Evolutionary conservation across 257 asterid genomes (phyloP), one percentile per base, ranked within the genome.

Genomic region (Hygrophila difformis): DNA sequence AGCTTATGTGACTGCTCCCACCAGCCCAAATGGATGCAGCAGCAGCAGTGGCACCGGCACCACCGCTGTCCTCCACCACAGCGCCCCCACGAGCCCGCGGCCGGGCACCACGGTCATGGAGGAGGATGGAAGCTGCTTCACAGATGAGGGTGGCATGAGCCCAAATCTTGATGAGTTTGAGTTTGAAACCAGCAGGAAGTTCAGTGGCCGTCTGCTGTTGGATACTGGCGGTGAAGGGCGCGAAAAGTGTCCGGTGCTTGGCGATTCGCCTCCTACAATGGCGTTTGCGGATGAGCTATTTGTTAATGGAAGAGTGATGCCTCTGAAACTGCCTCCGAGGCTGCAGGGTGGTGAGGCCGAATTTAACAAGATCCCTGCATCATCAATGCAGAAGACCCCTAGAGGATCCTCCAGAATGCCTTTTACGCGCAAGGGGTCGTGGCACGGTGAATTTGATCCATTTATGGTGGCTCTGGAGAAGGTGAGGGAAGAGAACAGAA

Each of bases 251-350:
- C 61, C 53, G 35, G 75, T 63, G 39, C 63, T 69, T 4, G 60
- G 65, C 11, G 78, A 58, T 20, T 83, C 91, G 1, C 72, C 71
- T 10, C 75, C 86, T 0, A 33, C 77, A 4, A 71, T 78, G 80
- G 82, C 82, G 0, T 80, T 84, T 29, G 95, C 87, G 0, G 93
- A 78, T 20, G 87, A 84, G 17, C 69, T 81, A 29, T 84, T 84
- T 56, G 40, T 64, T 16, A 65, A 76, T 13, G 95, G 95, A 38
- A 45, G 53, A 23, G 82, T 78, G 42, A 69, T 84, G 82, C 95
- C 95, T 8, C 62, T 84, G 33, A 84, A 78, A 42, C 93, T 66
- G 18, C 95, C 93, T 2, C 95, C 93, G 4, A 53, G 89, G 62
- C 78, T 81, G 17, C 84, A 65, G 15, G 44, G 1, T 14, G 11